These are phyloP conservation scores for Cymbidium sinense DNA, from an alignment of 106 monocot species.

Conservation along the genomic window DNA sequence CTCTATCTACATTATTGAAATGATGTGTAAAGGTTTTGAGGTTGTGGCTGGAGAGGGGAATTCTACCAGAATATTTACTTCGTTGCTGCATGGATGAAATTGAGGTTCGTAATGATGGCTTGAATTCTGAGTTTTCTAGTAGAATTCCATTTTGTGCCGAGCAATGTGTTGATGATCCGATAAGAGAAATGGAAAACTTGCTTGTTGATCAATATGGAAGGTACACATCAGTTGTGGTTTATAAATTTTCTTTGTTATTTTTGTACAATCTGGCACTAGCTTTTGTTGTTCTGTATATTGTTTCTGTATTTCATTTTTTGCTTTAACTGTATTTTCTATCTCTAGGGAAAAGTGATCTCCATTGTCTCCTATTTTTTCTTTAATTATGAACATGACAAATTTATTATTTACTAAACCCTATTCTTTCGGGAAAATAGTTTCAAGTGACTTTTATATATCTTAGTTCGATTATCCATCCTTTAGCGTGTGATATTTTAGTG, in stretches of 20 bases:
- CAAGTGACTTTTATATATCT: background rate
- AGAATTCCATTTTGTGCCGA: constrained; percentile 79
- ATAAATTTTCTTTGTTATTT: background rate
- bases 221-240: constrained; percentile 19
- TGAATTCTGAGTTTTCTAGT: constrained; percentile 35
- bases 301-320: background rate
- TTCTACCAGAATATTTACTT: constrained; percentile 80
- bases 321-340: background rate
- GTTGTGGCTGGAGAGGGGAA: constrained; percentile 83
- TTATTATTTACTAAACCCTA: constrained; percentile 5
- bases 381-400: background rate
- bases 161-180: constrained; percentile 83
- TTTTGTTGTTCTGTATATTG: background rate
- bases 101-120: constrained; percentile 65
- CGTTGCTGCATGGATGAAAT: constrained; percentile 70
- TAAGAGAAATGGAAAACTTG: constrained; percentile 88
- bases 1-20: background rate
- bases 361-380: background rate
- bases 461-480: background rate
- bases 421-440: background rate
- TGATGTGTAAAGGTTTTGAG: constrained; percentile 53
- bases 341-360: background rate
- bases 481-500: background rate
- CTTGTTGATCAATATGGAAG: constrained; percentile 96
- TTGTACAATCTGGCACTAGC: background rate